A percentile compares a stretch with the other conserved stretches of the same genome.
These are phyloP conservation scores for Tritrichomonas musculus DNA, from an alignment of 208 protist species.

Conservation along the genomic window DNA sequence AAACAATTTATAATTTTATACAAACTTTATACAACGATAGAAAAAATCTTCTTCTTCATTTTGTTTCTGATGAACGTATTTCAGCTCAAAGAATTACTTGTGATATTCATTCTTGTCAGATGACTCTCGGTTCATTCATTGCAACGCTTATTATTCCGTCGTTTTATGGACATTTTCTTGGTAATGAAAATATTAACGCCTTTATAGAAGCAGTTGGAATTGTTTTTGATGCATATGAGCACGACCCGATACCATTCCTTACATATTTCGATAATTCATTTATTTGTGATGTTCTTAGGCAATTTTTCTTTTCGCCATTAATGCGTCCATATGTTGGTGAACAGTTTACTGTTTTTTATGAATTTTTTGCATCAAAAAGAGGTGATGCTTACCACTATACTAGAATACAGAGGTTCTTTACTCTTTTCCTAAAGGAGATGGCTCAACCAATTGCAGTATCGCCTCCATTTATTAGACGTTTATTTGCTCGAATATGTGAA, in stretches of 20 bases:
- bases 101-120: neutral
- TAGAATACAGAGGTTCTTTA: neutral
- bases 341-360: neutral
- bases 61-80: no score
- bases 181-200: neutral
- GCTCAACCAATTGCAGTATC: neutral
- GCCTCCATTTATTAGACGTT: neutral
- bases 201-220: constrained; percentile 9
- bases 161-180: neutral
- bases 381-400: neutral
- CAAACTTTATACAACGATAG: no score
- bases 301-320: constrained; percentile 29
- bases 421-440: neutral
- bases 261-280: neutral
- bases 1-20: no score
- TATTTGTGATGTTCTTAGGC: neutral
- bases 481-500: neutral
- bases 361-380: neutral
- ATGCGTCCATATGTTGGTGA: neutral
- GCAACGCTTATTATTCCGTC: neutral
- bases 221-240: neutral
- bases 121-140: neutral
- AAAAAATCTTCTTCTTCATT: no score
- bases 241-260: neutral
- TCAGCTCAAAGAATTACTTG: no score